Evolutionary conservation across 164 flowering plant genomes (phyloP), one percentile per base, ranked within the genome.

Genomic region (Berberis vulgaris): DNA sequence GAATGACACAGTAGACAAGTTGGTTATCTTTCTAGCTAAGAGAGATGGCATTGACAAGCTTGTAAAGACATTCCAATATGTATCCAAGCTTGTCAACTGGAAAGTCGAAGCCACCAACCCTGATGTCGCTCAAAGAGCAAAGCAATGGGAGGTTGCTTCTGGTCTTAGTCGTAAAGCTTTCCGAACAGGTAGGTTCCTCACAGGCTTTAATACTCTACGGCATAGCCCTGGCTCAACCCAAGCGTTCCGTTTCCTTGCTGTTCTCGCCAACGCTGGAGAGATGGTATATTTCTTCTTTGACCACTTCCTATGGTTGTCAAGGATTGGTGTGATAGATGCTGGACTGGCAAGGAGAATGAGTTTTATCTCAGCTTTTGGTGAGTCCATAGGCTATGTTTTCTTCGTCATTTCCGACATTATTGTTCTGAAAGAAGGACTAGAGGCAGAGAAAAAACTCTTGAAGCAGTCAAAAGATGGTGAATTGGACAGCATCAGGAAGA

Each of bases 231-330:
- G 96, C n/a, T 49, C 84, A 2, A 82, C 79, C 40, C 80, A 78
- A 1, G 59, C 74, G 2, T 70, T 88, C 62, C 73, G 78, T 56
- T 26, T 78, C 45, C 88, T 94, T 0, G 75, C 88, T 0, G 78
- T 88, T 38, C 80, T 90, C 0, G 83, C 88, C 43, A 88, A 88
- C 57, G 81, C 92, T 0, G 96, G 97, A 4, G 98, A 90, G 65
- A 93, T 90, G 97, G 86, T 90, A n/a, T 93, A 93, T 74, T 93
- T 88, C 84, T 89, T 90, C 61, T 93, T 93, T 61, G 98, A 93
- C 76, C 97, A 93, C 65, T 81, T 88, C 13, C 79, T 86, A 2
- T 93, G 97, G 98, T 45, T 93, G 57, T 79, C 97, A 26, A 78
- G 97, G 58, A 72, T 88, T 44, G 98, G 97, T 10, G 87, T 80